These are phyloP conservation scores for Erodium chrysanthum DNA, from an alignment of 441 rosid species.

Conservation along the genomic window DNA sequence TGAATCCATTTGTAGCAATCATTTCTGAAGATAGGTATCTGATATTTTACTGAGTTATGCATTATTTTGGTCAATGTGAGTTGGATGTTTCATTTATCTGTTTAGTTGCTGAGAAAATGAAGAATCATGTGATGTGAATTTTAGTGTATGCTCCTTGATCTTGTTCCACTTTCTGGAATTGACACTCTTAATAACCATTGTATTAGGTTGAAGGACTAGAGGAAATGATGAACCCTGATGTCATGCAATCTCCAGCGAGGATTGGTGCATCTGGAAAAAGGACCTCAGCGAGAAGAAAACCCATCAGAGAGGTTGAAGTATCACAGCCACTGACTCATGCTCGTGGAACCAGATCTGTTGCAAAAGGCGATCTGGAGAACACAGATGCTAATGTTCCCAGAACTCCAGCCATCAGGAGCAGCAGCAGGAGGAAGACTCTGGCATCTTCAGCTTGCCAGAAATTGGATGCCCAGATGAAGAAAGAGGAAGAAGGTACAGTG, in stretches of 20 bases:
- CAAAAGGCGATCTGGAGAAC: slow-evolving; percentile 40
- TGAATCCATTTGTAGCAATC: no score
- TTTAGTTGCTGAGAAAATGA: no score
- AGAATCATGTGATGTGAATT: no score
- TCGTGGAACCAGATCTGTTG: slow-evolving; percentile 33
- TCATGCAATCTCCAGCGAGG: slow-evolving; percentile 27
- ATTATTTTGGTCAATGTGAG: no score
- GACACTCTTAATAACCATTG: neutral
- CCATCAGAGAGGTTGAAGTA: slow-evolving; percentile 36
- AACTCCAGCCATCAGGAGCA: slow-evolving; percentile 31
- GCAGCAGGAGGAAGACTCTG: slow-evolving; percentile 34
- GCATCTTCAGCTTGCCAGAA: slow-evolving; percentile 21
- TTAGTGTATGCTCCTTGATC: no score
- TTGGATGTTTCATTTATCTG: neutral
- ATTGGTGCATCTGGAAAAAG: slow-evolving; percentile 28
- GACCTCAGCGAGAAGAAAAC: slow-evolving; percentile 45
- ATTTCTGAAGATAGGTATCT: no score
- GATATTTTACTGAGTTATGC: no score
- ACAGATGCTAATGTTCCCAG: slow-evolving; percentile 21
- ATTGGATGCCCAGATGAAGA: slow-evolving; percentile 14
- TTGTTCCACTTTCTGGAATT: no score
- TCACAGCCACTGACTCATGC: slow-evolving; percentile 34
- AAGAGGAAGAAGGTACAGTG: no score
- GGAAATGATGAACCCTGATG: slow-evolving; percentile 36
- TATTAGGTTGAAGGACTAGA: slow-evolving; percentile 73